Percentiles rank a stretch among this genome's conserved stretches.
phyloP scores from a whole-genome alignment of 2,329 filamentous ascomycete genomes.

The Alternaria sp. region DNA sequence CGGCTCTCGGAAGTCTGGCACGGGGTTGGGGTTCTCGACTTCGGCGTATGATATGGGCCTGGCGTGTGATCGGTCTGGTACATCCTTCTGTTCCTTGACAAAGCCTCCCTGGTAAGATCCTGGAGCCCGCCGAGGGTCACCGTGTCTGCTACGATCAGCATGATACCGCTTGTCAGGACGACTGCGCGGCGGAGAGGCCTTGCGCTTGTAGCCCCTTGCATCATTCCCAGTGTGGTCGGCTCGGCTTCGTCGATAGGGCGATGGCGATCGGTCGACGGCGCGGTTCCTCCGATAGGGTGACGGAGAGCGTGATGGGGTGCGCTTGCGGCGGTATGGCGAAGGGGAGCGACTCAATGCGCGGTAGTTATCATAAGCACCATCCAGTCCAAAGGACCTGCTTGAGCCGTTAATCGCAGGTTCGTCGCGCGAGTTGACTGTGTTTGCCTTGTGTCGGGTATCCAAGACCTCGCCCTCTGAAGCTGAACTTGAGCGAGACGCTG shows the following conservation, averaged over 20 bases:
- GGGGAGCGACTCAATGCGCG: slow-evolving; percentile 41
- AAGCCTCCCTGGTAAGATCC: slow-evolving; percentile 7
- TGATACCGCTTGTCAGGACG: slow-evolving; percentile 65
- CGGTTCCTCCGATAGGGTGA: slow-evolving; percentile 38
- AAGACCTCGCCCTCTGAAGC: slow-evolving; percentile 41
- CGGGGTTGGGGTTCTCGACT: slow-evolving; percentile 53
- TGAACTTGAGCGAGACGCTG: slow-evolving; percentile 36
- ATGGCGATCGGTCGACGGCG: slow-evolving; percentile 33
- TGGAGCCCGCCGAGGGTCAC: slow-evolving; percentile 67
- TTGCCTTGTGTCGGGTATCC: slow-evolving; percentile 44
- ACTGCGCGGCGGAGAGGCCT: slow-evolving; percentile 50
- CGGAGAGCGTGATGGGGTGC: slow-evolving; percentile 32
- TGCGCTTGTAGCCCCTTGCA: slow-evolving; percentile 47
- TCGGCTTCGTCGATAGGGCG: slow-evolving; percentile 33
- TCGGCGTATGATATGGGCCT: slow-evolving; percentile 42
- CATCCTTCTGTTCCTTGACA: slow-evolving; percentile 14
- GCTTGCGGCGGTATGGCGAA: slow-evolving; percentile 38
- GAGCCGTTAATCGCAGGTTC: slow-evolving; percentile 45
- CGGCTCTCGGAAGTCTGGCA: slow-evolving; percentile 23
- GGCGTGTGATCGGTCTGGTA: slow-evolving; percentile 18
- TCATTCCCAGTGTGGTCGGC: slow-evolving; percentile 30
- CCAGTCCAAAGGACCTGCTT: slow-evolving; percentile 38
- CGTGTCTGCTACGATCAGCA: slow-evolving; percentile 46
- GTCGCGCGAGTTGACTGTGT: slow-evolving; percentile 36
- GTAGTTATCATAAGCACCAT: slow-evolving; percentile 35